Evolutionary conservation across 257 asterid genomes (phyloP), one percentile per base, ranked within the genome.

Genomic region (Ehretia macrophylla): DNA sequence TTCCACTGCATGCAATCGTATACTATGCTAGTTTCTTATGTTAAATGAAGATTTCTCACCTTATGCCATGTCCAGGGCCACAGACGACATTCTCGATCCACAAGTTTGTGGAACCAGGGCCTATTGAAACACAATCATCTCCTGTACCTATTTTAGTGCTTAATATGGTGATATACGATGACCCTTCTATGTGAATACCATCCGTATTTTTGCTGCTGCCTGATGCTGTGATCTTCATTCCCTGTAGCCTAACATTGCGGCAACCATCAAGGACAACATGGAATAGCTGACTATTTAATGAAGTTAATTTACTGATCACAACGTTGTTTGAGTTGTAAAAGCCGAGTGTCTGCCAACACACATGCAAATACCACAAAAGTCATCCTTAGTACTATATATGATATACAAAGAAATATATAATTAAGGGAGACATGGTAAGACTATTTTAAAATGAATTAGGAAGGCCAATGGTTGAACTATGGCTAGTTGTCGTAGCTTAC

Each of bases 31-130:
- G 6, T 6, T 27, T 27, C 4, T 27, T 1, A 27, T 3, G 35
- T 27, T 27, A 27, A 27, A 27, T 27, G 35, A 27, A 17, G 18
- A 38, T 21, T 10, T 8, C 32, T 11, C 49, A 63, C 68, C 68
- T 63, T 17, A 63, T 54, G 27, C 68, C 68, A 16, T 63, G 68
- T 0, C 68, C 68, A 40, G 68, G 68, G 32, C 68, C 55, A 23
- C 68, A 63, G 5, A 11, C n/a, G 21, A 53, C 32, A 16, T 54
- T 52, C 35, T 53, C 68, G 11, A 63, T 63, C 60, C 60, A 53
- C 23, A 63, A 18, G 19, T 53, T 63, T 1, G 32, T 8, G 4
- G 45, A 18, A 1, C 68, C 68, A 0, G 68, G 53, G 23, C 68
- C 68, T 0, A 63, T 63, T 0, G 68, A 63, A 5, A 63, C 39